Evolutionary conservation across 495 filamentous ascomycete genomes (phyloP).

Genomic region (Hyaloscypha bicolor): DNA sequence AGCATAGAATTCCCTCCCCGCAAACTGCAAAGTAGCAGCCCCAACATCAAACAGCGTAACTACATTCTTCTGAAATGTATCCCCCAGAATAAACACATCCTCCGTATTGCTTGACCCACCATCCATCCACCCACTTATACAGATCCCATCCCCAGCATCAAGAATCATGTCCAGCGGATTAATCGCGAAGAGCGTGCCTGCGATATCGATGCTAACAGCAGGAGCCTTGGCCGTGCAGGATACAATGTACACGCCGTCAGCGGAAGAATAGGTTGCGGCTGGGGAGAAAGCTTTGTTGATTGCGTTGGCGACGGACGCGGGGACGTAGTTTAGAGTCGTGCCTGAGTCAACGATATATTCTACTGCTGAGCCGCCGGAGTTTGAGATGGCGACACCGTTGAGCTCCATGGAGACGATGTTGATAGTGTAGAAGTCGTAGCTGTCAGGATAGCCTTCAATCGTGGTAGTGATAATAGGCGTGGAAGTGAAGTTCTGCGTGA

Average conservation of each 20-base stretch:
- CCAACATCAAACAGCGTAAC: conserved; percentile 64
- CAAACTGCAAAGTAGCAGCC: conserved; percentile 53
- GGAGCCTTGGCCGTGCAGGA: conserved; percentile 58
- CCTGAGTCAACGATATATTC: conserved; percentile 52
- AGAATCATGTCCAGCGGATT: conserved; percentile 58
- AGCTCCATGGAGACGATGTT: conserved; percentile 22
- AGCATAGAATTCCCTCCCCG: conserved; percentile 24
- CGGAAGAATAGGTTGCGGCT: conserved; percentile 41
- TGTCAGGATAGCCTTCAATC: conserved; percentile 36
- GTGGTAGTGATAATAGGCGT: conserved; percentile 41
- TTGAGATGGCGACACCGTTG: conserved; percentile 20
- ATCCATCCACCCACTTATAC: conserved; percentile 50
- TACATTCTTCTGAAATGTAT: conserved; percentile 66
- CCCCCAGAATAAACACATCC: conserved; percentile 59
- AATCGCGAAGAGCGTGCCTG: conserved; percentile 50
- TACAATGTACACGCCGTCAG: conserved; percentile 53
- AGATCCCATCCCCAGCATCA: conserved; percentile 41
- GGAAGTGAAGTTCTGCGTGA: conserved; percentile 35
- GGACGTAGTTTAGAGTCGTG: conserved; percentile 47
- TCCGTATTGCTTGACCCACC: conserved; percentile 29
- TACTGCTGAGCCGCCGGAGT: conserved; percentile 23
- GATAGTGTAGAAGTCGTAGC: conserved; percentile 20
- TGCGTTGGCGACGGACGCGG: conserved; percentile 45
- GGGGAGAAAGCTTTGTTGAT: conserved; percentile 58
- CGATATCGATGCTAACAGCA: conserved; percentile 52